These are phyloP conservation scores for Diaporthe velutina DNA, from an alignment of 2,329 filamentous ascomycete species.

Conservation along the genomic window DNA sequence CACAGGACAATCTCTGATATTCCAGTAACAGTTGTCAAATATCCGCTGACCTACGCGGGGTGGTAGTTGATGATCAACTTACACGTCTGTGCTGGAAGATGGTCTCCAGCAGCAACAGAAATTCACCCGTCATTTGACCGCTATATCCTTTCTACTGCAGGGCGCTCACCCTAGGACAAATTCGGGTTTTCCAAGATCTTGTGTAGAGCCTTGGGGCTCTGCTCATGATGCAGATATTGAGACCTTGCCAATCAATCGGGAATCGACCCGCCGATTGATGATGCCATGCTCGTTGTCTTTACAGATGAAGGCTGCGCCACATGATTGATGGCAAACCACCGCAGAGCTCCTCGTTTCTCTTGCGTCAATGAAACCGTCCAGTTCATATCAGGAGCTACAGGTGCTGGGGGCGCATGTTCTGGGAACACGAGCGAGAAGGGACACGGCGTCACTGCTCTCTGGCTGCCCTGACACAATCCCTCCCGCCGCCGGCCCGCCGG, in stretches of 20 bases:
- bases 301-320: not conserved
- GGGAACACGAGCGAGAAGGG: not conserved
- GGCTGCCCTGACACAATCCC: not conserved
- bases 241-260: not conserved
- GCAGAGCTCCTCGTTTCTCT: not conserved
- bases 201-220: not conserved
- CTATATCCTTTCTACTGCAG: not conserved
- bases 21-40: not conserved
- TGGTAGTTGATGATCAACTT: too few relatives aligned
- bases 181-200: not conserved
- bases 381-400: not conserved
- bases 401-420: not conserved
- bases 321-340: not conserved
- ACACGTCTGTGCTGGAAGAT: not conserved
- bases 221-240: not conserved
- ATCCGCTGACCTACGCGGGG: too few relatives aligned
- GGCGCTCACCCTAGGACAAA: not conserved
- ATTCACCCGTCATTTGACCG: not conserved
- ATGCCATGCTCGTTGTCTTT: not conserved
- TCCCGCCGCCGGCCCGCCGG: constrained; percentile 24
- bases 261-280: not conserved
- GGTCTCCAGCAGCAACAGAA: too few relatives aligned
- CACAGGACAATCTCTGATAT: not conserved
- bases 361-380: not conserved
- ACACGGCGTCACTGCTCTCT: not conserved